Percentiles rank a stretch among this genome's conserved stretches.
phyloP scores from a whole-genome alignment of 768 basidiomycete species.

The Tricholoma sp. region DNA sequence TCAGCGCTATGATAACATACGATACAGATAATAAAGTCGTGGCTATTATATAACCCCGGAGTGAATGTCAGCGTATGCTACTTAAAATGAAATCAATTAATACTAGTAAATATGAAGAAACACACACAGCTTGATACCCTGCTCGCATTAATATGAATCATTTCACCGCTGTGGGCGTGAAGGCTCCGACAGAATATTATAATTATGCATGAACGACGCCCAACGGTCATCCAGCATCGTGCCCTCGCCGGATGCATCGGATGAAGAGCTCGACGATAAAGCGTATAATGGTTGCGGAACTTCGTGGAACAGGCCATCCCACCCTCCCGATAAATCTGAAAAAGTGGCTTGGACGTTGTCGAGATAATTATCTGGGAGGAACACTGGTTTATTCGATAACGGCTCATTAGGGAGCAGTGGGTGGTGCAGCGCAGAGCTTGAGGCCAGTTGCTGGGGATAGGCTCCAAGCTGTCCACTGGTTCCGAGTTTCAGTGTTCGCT shows the following conservation, averaged over 20 bases:
- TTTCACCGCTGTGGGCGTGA: neutral
- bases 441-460: neutral
- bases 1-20: too few relatives aligned
- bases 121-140: too few relatives aligned
- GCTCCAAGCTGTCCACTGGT: neutral
- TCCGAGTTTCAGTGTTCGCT: neutral
- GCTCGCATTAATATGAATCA: too few relatives aligned
- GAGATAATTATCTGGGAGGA: neutral
- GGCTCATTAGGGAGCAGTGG: neutral
- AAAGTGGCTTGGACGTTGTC: conserved; percentile 16
- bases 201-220: conserved; percentile 33
- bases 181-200: conserved; percentile 19
- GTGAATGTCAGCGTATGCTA: too few relatives aligned
- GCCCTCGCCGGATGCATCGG: conserved; percentile 10
- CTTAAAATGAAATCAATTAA: too few relatives aligned
- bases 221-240: conserved; percentile 33
- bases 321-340: conserved; percentile 27
- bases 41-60: too few relatives aligned
- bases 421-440: neutral
- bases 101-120: too few relatives aligned
- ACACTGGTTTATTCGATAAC: neutral
- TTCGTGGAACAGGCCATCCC: conserved; percentile 35
- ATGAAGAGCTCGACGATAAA: neutral
- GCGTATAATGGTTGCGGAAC: conserved; percentile 22
- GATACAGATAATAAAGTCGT: too few relatives aligned